phyloP scores from a whole-genome alignment of 805 yeast genomes.

The Wickerhamia fluorescens region DNA sequence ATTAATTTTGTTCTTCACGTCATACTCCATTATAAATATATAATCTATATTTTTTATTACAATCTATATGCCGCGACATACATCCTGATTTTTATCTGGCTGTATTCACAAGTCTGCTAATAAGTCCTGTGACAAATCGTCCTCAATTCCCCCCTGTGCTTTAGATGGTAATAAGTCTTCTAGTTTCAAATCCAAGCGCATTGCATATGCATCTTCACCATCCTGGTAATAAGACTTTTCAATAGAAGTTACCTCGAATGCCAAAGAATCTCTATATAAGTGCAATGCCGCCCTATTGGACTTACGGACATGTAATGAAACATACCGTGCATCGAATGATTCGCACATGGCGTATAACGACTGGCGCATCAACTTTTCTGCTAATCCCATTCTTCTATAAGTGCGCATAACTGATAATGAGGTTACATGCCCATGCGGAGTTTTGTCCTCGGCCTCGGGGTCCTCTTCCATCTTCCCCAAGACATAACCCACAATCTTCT shows the following conservation, averaged over 20 bases:
- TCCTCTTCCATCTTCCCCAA: conserved; percentile 96
- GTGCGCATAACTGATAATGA: conserved; percentile 93
- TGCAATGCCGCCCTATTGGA: conserved; percentile 92
- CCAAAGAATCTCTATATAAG: conserved; percentile 76
- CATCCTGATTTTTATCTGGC: too few species aligned
- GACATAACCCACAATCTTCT: conserved; percentile 91
- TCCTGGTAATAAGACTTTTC: conserved; percentile 92
- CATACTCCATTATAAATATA: too few species aligned
- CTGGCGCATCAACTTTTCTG: conserved; percentile 86
- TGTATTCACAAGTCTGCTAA: conserved; percentile 19
- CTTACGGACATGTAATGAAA: conserved; percentile 87
- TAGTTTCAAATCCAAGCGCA: conserved; percentile 64
- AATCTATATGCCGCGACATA: too few species aligned
- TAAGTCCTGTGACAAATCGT: conserved; percentile 43
- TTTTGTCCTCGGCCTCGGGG: conserved; percentile 63
- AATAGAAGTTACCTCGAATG: conserved; percentile 73
- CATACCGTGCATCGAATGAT: conserved; percentile 73
- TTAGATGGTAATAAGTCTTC: conserved; percentile 56
- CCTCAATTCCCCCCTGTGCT: conserved; percentile 37
- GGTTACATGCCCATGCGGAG: conserved; percentile 92
- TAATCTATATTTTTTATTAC: too few species aligned
- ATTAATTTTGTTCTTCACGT: conserved; percentile 2
- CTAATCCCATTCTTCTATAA: conserved; percentile 90
- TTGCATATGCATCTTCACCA: conserved; percentile 95
- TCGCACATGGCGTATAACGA: conserved; percentile 75